Evolutionary conservation across 768 basidiomycete species (phyloP).

Genomic region (Amanita rubescens): DNA sequence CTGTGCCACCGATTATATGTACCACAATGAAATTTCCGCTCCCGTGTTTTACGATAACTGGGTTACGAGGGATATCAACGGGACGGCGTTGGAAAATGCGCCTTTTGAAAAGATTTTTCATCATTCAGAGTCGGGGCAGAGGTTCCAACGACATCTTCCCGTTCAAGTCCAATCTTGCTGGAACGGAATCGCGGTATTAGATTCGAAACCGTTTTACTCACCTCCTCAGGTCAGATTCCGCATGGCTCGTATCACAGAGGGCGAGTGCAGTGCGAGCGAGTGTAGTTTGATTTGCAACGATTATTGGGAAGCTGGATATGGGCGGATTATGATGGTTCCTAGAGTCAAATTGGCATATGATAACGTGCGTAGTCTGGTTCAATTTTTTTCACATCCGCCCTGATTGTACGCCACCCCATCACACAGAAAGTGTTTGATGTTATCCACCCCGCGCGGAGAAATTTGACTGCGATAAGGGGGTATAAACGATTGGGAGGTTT

Average conservation of each 20-base stretch:
- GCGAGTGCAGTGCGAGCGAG: constrained; percentile 92
- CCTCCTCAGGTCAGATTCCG: constrained; percentile 90
- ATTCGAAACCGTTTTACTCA: constrained; percentile 91
- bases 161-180: constrained; percentile 97
- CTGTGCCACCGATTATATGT: constrained; percentile 99
- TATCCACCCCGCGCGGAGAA: constrained; percentile 84
- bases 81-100: constrained; percentile 95
- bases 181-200: constrained; percentile 96
- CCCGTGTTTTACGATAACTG: constrained; percentile 99
- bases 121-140: constrained; percentile 60
- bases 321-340: constrained; percentile 96
- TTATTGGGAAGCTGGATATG: constrained; percentile 95
- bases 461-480: constrained; percentile 92
- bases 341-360: constrained; percentile 96
- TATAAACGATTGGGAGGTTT: constrained; percentile 94
- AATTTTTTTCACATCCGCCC: neutral
- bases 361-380: constrained; percentile 34
- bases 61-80: constrained; percentile 98
- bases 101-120: constrained; percentile 95
- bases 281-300: constrained; percentile 98
- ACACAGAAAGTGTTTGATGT: constrained; percentile 86
- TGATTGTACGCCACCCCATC: neutral
- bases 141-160: constrained; percentile 90
- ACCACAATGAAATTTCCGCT: constrained; percentile 87
- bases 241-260: constrained; percentile 85